phyloP scores from a whole-genome alignment of 257 asterid genomes.

The Solanum lignicaule region DNA sequence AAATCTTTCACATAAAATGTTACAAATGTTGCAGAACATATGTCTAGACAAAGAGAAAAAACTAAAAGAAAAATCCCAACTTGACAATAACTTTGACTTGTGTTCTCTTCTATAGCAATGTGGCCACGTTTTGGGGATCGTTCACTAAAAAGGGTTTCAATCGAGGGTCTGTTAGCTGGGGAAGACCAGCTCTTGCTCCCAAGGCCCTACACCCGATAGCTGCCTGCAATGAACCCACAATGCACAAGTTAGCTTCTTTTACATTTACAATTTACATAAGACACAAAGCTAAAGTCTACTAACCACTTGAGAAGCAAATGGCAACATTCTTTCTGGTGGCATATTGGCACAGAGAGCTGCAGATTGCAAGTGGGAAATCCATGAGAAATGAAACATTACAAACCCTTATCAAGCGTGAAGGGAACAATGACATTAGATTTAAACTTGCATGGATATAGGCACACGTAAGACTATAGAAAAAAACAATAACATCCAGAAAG shows the following conservation, averaged over 20 bases:
- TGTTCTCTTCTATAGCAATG: no score
- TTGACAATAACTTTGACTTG: no score
- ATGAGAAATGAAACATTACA: neutral
- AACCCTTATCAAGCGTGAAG: neutral
- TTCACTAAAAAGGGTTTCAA: conserved; percentile 46
- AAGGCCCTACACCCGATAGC: conserved; percentile 71
- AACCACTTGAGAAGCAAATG: conserved; percentile 98
- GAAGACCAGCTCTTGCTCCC: conserved; percentile 95
- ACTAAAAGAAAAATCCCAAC: no score
- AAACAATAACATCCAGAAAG: neutral
- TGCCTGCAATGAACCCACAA: conserved; percentile 38
- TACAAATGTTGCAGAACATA: no score
- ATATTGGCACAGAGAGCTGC: conserved; percentile 76
- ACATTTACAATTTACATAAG: neutral
- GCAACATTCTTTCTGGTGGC: conserved; percentile 79
- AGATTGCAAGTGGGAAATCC: neutral
- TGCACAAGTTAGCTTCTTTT: neutral
- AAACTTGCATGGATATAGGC: no score
- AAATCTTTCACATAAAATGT: no score
- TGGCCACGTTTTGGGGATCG: conserved; percentile 30
- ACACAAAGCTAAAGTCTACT: conserved; percentile 10
- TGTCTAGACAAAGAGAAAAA: no score
- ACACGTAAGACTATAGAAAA: neutral
- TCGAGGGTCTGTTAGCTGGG: conserved; percentile 51
- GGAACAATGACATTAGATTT: neutral